Evolutionary conservation across 106 monocot species (phyloP), one percentile per base, ranked within the genome.

Genomic region (Xerophyta viscosa): DNA sequence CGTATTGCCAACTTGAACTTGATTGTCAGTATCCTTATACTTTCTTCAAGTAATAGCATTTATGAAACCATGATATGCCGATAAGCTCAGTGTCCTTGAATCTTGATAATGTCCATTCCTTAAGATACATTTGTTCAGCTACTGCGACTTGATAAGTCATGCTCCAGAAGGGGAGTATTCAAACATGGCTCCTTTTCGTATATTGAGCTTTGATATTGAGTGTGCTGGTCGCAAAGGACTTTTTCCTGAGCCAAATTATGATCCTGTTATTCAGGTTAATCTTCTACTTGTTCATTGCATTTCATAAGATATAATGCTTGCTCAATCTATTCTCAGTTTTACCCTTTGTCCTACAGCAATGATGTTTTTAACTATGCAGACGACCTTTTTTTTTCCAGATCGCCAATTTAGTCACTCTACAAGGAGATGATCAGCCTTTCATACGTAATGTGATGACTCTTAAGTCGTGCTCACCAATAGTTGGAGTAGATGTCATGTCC

Each of bases 181-280:
- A 30, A 98, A 90, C 63, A 83, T 98, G 90, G 86, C 98, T 63
- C 98, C 98, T 29, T 98, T 98, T 77, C 90, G 90, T 36, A 90
- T 98, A 53, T 66, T 90, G 63, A 98, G 98, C 74, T 98, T 98
- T 82, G 98, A 98, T 50, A 98, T 98, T 61, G 98, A 98, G 58
- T 98, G 98, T 77, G 98, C 98, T 47, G 90, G 98, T 58, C 98
- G 98, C 37, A 98, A 98, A 72, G 98, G 98, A 53, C 82, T 65
- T 52, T 98, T 98, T 59, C 98, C 90, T 23, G 98, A 98, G 56
- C 86, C 98, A 52, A 77, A 61, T 46, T 89, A 98, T 80, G 98
- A 98, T 80, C 90, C 98, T 52, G 86, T 98, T 59, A 98, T 98
- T 71, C 98, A 98, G 98, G 98, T 98, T 2, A 11, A 33, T 33